Evolutionary conservation across 176 grass and related monocot genomes (phyloP).

Genomic region (Oryza nivara): DNA sequence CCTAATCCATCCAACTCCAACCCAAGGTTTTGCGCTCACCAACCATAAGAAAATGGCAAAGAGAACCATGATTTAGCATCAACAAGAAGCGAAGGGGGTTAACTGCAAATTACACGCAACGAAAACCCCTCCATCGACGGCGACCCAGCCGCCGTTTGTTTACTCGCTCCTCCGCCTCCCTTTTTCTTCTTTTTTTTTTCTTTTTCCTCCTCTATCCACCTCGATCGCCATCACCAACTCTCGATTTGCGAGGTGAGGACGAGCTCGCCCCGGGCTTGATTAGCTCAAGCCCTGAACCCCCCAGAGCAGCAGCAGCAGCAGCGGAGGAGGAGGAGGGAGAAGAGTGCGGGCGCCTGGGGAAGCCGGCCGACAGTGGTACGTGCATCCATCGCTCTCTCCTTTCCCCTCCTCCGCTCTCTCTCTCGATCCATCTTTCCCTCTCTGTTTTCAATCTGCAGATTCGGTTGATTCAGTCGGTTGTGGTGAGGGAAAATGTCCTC

Average conservation of each 20-base stretch:
- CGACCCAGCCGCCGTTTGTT: conserved; percentile 42
- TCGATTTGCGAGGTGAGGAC: conserved; percentile 32
- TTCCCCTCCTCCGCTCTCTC: not conserved
- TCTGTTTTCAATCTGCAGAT: not conserved
- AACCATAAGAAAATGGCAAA: not conserved
- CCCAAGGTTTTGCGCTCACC: not conserved
- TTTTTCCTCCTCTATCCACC: conserved; percentile 35
- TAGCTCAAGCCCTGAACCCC: not conserved
- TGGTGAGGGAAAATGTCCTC: not conserved
- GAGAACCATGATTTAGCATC: not conserved
- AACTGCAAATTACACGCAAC: not conserved
- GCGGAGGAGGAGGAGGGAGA: conserved; percentile 15
- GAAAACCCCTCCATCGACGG: not conserved
- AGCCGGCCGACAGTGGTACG: conserved; percentile 12
- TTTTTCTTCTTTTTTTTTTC: not conserved
- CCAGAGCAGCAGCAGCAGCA: conserved; percentile 28
- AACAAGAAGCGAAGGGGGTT: conserved; percentile 34
- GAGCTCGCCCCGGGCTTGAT: conserved; percentile 5
- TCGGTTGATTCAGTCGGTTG: not conserved
- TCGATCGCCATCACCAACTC: conserved; percentile 46
- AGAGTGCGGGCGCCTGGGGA: conserved; percentile 11
- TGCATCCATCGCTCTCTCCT: not conserved
- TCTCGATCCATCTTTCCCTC: not conserved
- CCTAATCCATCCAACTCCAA: not conserved
- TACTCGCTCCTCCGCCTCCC: conserved; percentile 25